phyloP scores from a whole-genome alignment of 768 basidiomycete species.

The Tricholoma flavovirens region DNA sequence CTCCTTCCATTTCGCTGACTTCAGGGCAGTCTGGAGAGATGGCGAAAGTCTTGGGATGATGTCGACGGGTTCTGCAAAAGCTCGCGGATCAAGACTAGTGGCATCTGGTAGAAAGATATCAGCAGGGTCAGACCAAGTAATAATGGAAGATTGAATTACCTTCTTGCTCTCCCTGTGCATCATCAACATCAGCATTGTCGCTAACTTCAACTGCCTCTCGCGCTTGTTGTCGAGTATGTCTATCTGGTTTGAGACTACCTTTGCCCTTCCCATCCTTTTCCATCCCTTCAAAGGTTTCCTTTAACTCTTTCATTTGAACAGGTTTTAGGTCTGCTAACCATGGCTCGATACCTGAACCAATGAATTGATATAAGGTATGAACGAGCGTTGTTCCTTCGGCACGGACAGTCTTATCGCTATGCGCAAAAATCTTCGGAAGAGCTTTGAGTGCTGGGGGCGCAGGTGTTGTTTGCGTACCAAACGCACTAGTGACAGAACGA shows the following conservation, averaged over 20 bases:
- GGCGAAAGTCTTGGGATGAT: conserved; percentile 71
- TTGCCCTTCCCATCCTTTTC: conserved; percentile 84
- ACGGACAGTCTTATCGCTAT: conserved; percentile 93
- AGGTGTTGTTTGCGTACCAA: conserved; percentile 71
- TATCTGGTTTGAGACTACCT: conserved; percentile 72
- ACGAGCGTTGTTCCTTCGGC: conserved; percentile 81
- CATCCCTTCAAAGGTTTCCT: conserved; percentile 81
- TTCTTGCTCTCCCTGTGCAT: conserved; percentile 33
- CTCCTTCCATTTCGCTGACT: conserved; percentile 98
- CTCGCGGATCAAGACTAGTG: conserved; percentile 66
- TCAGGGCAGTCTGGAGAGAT: conserved; percentile 65
- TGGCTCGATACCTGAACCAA: conserved; percentile 78
- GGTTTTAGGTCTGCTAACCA: conserved; percentile 90
- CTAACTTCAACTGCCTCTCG: conserved; percentile 57
- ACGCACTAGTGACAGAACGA: conserved; percentile 43
- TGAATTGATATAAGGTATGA: conserved; percentile 76
- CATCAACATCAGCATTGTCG: conserved; percentile 31
- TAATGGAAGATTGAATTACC: conserved; percentile 30
- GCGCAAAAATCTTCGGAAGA: conserved; percentile 90
- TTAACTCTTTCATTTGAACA: conserved; percentile 93
- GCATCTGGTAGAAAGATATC: conserved; percentile 30
- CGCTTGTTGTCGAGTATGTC: conserved; percentile 71
- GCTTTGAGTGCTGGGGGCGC: conserved; percentile 78
- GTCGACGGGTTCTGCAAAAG: conserved; percentile 76
- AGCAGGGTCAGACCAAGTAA: conserved; percentile 6